These are phyloP conservation scores for Solanum corneliomulleri DNA, from an alignment of 257 asterid genomes.

Conservation along the genomic window DNA sequence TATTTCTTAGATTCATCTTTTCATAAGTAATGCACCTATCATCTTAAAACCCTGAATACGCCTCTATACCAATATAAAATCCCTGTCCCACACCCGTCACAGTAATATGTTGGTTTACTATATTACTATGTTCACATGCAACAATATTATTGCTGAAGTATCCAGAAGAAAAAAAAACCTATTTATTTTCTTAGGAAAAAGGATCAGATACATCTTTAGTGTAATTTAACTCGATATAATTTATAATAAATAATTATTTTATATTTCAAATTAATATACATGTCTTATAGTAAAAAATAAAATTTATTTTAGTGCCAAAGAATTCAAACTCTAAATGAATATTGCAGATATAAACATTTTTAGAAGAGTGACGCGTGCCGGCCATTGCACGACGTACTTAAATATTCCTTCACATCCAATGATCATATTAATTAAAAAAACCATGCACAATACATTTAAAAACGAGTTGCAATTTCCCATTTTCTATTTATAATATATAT, in stretches of 20 bases:
- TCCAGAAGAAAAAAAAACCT: not conserved
- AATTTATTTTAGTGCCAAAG: not conserved
- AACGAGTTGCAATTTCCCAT: not conserved
- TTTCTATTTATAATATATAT: not conserved
- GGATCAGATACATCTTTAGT: not conserved
- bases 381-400: constrained; percentile 4
- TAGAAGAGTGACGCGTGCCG: not conserved
- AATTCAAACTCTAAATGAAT: not conserved
- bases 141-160: not conserved
- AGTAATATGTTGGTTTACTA: too few species aligned
- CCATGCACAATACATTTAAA: constrained; percentile 1
- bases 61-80: accelerated
- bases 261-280: not conserved
- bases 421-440: not conserved
- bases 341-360: not conserved
- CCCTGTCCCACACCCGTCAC: not conserved
- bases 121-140: not conserved
- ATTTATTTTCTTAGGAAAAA: too few species aligned
- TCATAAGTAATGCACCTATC: accelerated
- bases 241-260: not conserved
- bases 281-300: not conserved
- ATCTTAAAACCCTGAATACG: accelerated
- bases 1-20: too few species aligned
- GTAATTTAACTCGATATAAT: not conserved
- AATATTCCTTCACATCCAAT: not conserved